Percentiles rank a stretch among this genome's conserved stretches.
These are phyloP conservation scores for Torulaspora indica DNA, from an alignment of 805 yeast species.

Conservation along the genomic window DNA sequence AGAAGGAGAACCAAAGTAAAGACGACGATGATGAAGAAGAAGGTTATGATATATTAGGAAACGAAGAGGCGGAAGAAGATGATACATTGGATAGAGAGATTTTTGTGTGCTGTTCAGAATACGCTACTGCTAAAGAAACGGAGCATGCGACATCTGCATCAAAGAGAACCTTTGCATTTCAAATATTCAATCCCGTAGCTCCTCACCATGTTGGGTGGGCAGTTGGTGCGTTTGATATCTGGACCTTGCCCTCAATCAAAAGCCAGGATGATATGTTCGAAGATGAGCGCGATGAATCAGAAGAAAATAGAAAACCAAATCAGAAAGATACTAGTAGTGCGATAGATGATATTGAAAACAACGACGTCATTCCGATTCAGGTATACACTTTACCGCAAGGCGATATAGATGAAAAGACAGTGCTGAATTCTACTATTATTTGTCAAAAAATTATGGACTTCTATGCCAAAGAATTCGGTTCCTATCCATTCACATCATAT, in stretches of 20 bases:
- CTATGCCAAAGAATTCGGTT: slow-evolving; percentile 82
- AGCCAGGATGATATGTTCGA: slow-evolving; percentile 20
- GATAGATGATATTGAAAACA: slow-evolving; percentile 37
- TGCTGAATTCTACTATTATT: slow-evolving; percentile 71
- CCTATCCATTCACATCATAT: slow-evolving; percentile 85
- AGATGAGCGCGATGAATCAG: slow-evolving; percentile 37
- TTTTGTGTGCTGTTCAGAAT: slow-evolving; percentile 66
- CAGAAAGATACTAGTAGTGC: slow-evolving; percentile 21
- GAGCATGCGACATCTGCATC: slow-evolving; percentile 72
- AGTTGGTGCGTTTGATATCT: slow-evolving; percentile 75
- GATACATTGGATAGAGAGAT: slow-evolving; percentile 43
- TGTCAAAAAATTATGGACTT: slow-evolving; percentile 75
- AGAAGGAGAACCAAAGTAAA: slow-evolving; percentile 31
- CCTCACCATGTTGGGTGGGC: slow-evolving; percentile 97
- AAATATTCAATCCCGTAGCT: slow-evolving; percentile 75
- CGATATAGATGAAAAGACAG: slow-evolving; percentile 39
- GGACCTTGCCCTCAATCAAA: slow-evolving; percentile 30
- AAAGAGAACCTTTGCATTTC: slow-evolving; percentile 70
- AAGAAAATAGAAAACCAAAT: slow-evolving; percentile 35
- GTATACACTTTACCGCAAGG: slow-evolving; percentile 62
- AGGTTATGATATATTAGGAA: slow-evolving; percentile 39
- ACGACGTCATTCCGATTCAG: slow-evolving; percentile 49
- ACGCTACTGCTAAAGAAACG: slow-evolving; percentile 57
- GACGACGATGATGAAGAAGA: slow-evolving; percentile 34
- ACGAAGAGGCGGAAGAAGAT: slow-evolving; percentile 19